Conservation (phyloP, 495 filamentous ascomycete species). For the Entonaema liquescens region DNA sequence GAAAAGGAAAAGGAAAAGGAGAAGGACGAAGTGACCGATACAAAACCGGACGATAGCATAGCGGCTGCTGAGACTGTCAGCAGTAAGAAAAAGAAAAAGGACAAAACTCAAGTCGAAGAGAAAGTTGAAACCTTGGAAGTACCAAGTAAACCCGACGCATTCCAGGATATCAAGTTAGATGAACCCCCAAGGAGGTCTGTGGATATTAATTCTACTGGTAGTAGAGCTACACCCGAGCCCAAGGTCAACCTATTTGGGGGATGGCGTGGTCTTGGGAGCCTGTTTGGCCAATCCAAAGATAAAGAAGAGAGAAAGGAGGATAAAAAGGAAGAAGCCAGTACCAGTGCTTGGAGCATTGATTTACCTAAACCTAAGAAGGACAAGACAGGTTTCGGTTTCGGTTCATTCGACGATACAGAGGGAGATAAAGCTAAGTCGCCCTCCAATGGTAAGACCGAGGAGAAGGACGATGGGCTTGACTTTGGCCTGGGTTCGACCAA, state of each 20-base stretch:
- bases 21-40: constrained; percentile 30
- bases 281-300: constrained; percentile 42
- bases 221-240: constrained; percentile 32
- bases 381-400: constrained; percentile 50
- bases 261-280: constrained; percentile 29
- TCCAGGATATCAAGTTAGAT: constrained; percentile 62
- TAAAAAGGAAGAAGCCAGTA: constrained; percentile 19
- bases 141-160: constrained; percentile 46
- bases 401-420: constrained; percentile 48
- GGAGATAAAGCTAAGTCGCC: constrained; percentile 41
- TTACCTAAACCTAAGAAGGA: constrained; percentile 53
- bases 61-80: constrained; percentile 38
- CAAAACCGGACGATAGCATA: constrained; percentile 44
- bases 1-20: constrained; percentile 47
- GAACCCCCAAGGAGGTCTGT: constrained; percentile 49
- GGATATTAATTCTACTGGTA: constrained; percentile 48
- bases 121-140: constrained; percentile 32
- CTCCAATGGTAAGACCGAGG: constrained; percentile 33
- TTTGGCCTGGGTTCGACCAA: constrained; percentile 46
- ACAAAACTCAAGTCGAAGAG: constrained; percentile 46
- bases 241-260: constrained; percentile 47
- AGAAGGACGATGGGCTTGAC: constrained; percentile 46
- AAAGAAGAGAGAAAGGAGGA: constrained; percentile 33
- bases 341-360: constrained; percentile 54
- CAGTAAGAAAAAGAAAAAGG: constrained; percentile 57